Evolutionary conservation across 2,329 filamentous ascomycete species (phyloP), one percentile per base, ranked within the genome.

Genomic region (Pseudogymnoascus destructans): DNA sequence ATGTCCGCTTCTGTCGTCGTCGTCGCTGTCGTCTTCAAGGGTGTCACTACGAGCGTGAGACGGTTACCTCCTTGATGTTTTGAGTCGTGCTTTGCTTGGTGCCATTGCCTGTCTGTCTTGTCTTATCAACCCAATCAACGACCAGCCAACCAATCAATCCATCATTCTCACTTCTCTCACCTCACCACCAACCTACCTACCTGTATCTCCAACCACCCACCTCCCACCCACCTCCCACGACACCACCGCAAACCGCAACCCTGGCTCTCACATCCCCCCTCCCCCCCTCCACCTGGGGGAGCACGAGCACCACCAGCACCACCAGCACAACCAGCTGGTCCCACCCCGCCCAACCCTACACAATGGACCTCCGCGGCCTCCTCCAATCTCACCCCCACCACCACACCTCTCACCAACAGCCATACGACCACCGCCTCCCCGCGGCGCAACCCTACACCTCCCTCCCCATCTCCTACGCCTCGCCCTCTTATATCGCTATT

Each of bases 211-310:
- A 33, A 33, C 32, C 32, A 13, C 65, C 9, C 33, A 32, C 30
- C 9, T 2, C 8, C 2, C 30, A 35, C 13, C 33, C 13, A 15
- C 25, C 25, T 27, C 25, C 25, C 33, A 15, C 33, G n/a, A 36
- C 33, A 36, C 23, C 4, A 32, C 33, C 33, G 17, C 33, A 36
- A 36, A 36, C 33, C 33, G 33, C 33, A 36, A 36, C 33, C 33
- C 13, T 36, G 33, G 33, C 33, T 36, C 33, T 36, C 33, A 36
- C 33, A 36, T 36, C 33, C 13, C 7, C 33, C n/a, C 72, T 9
- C 69, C 74, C 17, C 72, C 77, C 63, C 70, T 71, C 32, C 72
- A 66, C 30, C 71, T 77, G 59, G 65, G 73, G 5, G 66, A 73
- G 49, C 70, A 72, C 21, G 72, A 75, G 19, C 78, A 77, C 2